Percentiles rank a stretch among this genome's conserved stretches.
Evolutionary conservation across 140 eudicot genomes (phyloP).

Genomic region (Ambrosia hybrid): DNA sequence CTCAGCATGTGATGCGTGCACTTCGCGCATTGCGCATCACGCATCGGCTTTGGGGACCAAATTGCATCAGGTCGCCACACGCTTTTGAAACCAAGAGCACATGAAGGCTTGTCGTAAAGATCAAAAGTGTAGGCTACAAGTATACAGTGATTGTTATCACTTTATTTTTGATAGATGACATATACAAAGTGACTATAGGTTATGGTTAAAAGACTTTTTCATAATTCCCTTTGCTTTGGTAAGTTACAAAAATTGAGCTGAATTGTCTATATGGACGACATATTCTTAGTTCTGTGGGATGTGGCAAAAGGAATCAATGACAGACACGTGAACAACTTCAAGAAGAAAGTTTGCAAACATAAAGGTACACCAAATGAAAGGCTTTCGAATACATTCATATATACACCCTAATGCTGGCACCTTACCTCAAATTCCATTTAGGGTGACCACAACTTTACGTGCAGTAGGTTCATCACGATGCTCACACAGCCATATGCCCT

Average conservation of each 20-base stretch:
- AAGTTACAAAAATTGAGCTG: too few species aligned
- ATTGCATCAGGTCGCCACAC: too few species aligned
- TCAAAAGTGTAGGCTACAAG: neutral
- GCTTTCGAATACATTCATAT: neutral
- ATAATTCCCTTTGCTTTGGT: neutral
- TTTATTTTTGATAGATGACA: neutral
- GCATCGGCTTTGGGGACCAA: too few species aligned
- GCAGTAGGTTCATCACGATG: conserved; percentile 91
- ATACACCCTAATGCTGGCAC: neutral
- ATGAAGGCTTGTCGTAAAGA: neutral
- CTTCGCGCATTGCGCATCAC: too few species aligned
- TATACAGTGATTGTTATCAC: neutral
- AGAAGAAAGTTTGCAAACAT: neutral
- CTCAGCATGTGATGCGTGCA: too few species aligned
- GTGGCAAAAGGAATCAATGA: neutral
- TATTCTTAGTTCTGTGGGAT: neutral
- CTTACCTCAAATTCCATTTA: conserved; percentile 72
- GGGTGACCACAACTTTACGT: conserved; percentile 84
- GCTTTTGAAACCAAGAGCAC: too few species aligned
- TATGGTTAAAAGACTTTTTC: neutral
- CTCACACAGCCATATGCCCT: conserved; percentile 99
- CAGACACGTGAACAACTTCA: too few species aligned
- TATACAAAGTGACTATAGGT: neutral
- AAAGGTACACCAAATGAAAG: neutral
- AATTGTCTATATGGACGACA: neutral